Evolutionary conservation across 2,329 filamentous ascomycete species (phyloP).

Genomic region (Teratosphaeria nubilosa): DNA sequence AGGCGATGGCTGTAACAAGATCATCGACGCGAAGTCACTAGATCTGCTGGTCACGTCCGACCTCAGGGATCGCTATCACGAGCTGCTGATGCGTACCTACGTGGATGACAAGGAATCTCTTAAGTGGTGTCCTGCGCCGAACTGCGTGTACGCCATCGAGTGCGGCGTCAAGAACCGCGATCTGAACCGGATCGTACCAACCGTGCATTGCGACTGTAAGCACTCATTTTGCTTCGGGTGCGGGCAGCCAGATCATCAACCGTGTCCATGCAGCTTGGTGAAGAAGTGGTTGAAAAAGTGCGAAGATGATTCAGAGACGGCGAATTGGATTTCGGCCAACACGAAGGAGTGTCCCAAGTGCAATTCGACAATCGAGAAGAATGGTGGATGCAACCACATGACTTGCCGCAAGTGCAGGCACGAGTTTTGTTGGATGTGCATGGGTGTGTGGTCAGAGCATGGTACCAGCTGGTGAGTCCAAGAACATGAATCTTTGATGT

Average conservation of each 20-base stretch:
- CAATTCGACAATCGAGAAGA: conserved; percentile 96
- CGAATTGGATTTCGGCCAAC: conserved; percentile 98
- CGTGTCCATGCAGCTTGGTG: conserved; percentile 80
- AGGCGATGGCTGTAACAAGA: conserved; percentile 72
- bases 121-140: conserved; percentile 97
- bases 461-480: conserved; percentile 72
- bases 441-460: conserved; percentile 97
- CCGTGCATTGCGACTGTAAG: conserved; percentile 74
- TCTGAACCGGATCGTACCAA: conserved; percentile 73
- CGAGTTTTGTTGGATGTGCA: conserved; percentile 99
- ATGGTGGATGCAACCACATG: conserved; percentile 97
- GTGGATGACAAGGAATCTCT: conserved; percentile 93
- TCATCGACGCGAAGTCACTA: conserved; percentile 83
- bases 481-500: neutral
- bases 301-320: conserved; percentile 94
- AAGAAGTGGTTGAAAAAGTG: conserved; percentile 98
- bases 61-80: conserved; percentile 59
- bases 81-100: conserved; percentile 83
- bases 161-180: conserved; percentile 83
- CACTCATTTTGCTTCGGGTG: conserved; percentile 95
- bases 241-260: conserved; percentile 79
- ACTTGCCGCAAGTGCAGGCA: conserved; percentile 92
- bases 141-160: conserved; percentile 87
- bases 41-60: conserved; percentile 58
- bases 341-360: conserved; percentile 97